Evolutionary conservation across 768 basidiomycete genomes (phyloP), one percentile per base, ranked within the genome.

Genomic region (Cystobasidiopsis lactophilus): DNA sequence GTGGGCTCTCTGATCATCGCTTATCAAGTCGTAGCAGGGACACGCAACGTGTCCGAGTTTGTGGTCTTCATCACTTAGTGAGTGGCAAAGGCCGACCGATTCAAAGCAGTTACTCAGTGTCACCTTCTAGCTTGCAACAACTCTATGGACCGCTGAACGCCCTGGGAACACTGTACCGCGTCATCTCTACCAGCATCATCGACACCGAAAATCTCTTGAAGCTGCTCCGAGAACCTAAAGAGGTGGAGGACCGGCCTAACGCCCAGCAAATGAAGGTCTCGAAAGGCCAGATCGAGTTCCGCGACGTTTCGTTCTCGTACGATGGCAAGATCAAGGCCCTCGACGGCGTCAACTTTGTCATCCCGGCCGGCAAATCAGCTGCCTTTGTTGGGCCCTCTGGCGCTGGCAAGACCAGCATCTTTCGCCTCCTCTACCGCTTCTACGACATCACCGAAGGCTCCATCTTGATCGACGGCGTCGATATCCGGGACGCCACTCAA

Each of bases 321-420:
- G 64, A 65, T 43, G 66, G 62, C 21, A 66, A 68, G 51, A 58
- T 65, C 23, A 59, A 75, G 73, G 56, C 81, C 80, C 71, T 95
- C 16, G 74, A 77, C 55, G 75, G 76, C 29, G 74, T 95, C 37
- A 83, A 80, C 1, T 95, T 95, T 73, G 81, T 76, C 60, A 79
- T 95, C 19, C 82, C 82, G 0, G 83, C 80, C 62, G 82, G 82
- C 3, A 76, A 78, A 3, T 79, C 82, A 14, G 86, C 93, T 19
- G 91, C 89, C 0, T 74, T 95, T 21, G 85, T 96, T 14, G 85
- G 81, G 21, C 78, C 81, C 62, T 77, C 78, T 2, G 84, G 83
- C 1, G 3, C 40, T 19, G 59, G 59, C 5, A 60, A 60, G 45
- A 21, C 31, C 9, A 57, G 39, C 13, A 24, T 57, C 10, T 39